phyloP scores from a whole-genome alignment of 805 yeast genomes.

The Kluyveromyces lactis region DNA sequence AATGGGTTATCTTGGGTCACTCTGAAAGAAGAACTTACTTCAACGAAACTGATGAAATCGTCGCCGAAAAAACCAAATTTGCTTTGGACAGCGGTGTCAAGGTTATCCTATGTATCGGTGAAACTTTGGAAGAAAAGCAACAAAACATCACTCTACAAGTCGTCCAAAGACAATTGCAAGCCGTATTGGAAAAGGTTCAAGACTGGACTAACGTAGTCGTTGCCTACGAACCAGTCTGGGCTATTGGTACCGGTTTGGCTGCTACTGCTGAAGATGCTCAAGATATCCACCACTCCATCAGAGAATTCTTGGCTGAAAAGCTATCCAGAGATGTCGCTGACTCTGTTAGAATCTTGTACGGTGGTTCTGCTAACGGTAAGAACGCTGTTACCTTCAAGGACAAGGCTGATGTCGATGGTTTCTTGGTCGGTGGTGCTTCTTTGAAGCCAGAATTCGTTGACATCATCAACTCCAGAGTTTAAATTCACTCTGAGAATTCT shows the following conservation, averaged over 20 bases:
- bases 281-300: constrained; percentile 82
- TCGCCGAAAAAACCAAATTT: constrained; percentile 90
- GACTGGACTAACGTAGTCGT: constrained; percentile 92
- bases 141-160: constrained; percentile 79
- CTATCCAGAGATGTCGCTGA: constrained; percentile 75
- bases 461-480: constrained; percentile 86
- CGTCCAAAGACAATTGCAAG: constrained; percentile 81
- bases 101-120: constrained; percentile 97
- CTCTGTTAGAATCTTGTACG: constrained; percentile 84
- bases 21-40: constrained; percentile 95
- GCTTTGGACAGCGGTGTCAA: constrained; percentile 84
- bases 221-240: constrained; percentile 99
- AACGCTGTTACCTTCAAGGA: constrained; percentile 86
- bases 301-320: constrained; percentile 70
- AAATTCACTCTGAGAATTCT: constrained; percentile 15
- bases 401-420: constrained; percentile 92
- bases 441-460: constrained; percentile 96
- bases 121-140: constrained; percentile 91
- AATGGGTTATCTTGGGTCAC: constrained; percentile 96
- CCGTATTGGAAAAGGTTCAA: constrained; percentile 67
- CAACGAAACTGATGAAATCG: constrained; percentile 81
- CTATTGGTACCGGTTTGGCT: constrained; percentile 98
- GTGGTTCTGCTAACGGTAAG: constrained; percentile 96
- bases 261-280: constrained; percentile 98
- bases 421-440: constrained; percentile 99